Evolutionary conservation across 768 basidiomycete species (phyloP), one percentile per base, ranked within the genome.

Genomic region (Nevesoporus exiguus): DNA sequence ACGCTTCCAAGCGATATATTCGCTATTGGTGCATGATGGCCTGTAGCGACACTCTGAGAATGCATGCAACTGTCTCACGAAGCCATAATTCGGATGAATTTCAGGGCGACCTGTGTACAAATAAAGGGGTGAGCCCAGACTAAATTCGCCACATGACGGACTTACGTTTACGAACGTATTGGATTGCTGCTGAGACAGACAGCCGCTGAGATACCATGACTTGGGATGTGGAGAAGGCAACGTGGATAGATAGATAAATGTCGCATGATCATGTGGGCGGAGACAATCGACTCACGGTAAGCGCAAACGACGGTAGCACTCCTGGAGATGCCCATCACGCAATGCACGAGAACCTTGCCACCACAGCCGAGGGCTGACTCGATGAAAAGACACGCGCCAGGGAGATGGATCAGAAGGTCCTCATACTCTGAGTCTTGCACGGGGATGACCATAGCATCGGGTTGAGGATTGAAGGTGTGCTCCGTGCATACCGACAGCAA

Each of bases 311-410:
- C 78, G 9, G 86, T 82, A 36, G 81, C 73, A 58, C 86, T 88
- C 56, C 88, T 75, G 0, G 85, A 90, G 8, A 89, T 70, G 6
- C 88, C 88, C 80, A 87, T 85, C 10, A 83, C 73, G 63, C 88
- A 89, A 57, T 90, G 88, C 14, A 89, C 83, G 10, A 90, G 76
- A 6, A 88, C 80, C 43, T 72, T 76, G 0, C 85, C 85, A 24
- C 78, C 77, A 7, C 56, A 22, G 9, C 71, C 65, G 37, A 90
- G 58, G 4, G 87, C 84, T 21, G 73, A 56, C 58, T 85, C 76
- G 29, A 90, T 88, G 66, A 88, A 90, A 14, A 62, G 67, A 61
- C 83, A 84, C 10, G 83, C 76, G 17, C 65, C 55, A 3, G 84
- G 81, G 2, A 90, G 72, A 59, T 86, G 78, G n/a, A 84, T 81